Percentiles rank a stretch among this genome's conserved stretches.
Evolutionary conservation across 176 grass and related monocot genomes (phyloP).

Genomic region (Aegilops speltoides): DNA sequence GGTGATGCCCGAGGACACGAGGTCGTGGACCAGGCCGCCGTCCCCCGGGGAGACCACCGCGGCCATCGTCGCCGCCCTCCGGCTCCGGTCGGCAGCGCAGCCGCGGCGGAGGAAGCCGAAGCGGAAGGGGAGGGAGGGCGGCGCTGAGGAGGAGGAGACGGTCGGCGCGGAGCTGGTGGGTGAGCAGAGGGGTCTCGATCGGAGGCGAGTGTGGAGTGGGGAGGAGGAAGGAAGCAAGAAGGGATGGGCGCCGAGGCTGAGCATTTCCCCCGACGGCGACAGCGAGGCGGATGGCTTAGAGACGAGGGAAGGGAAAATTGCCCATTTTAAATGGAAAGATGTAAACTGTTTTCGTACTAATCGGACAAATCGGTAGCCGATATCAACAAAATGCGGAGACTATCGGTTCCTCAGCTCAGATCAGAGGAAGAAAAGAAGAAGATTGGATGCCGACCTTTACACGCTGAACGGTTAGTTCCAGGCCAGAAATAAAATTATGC

Average conservation of each 20-base stretch:
- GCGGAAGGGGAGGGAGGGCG: background rate
- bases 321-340: background rate
- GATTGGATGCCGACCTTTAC: background rate
- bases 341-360: background rate
- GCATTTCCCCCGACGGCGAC: slow-evolving; percentile 32
- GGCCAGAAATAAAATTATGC: no score
- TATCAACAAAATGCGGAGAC: background rate
- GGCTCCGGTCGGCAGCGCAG: slow-evolving; percentile 3
- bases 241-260: slow-evolving; percentile 26
- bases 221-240: background rate
- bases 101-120: background rate
- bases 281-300: background rate
- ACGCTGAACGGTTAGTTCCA: background rate
- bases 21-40: slow-evolving; percentile 38
- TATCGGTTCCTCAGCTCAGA: background rate
- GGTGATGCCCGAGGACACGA: slow-evolving; percentile 45
- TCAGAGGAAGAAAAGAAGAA: no score
- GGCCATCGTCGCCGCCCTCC: slow-evolving; percentile 22
- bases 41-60: slow-evolving; percentile 32
- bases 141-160: background rate
- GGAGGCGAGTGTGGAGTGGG: background rate
- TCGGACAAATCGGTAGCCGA: background rate
- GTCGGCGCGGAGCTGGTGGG: background rate
- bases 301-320: background rate
- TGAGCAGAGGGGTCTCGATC: background rate